These are phyloP conservation scores for Xylaria longipes DNA, from an alignment of 495 filamentous ascomycete genomes.

Conservation along the genomic window DNA sequence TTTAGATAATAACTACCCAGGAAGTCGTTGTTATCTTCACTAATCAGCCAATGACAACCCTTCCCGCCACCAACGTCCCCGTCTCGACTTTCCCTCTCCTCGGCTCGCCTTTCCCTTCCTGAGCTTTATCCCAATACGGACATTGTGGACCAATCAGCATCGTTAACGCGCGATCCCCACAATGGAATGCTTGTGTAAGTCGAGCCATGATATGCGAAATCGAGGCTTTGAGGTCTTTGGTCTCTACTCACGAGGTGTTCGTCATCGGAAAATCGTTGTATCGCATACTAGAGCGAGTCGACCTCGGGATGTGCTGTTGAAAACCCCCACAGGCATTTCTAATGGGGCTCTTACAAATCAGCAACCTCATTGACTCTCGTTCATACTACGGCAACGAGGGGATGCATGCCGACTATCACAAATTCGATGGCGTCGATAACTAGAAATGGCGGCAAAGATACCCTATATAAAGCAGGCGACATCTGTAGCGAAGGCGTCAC, in stretches of 20 bases:
- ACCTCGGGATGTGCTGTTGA: not conserved
- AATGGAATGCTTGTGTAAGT: not conserved
- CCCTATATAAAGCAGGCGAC: not conserved
- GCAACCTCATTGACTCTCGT: too few relatives aligned
- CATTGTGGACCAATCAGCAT: not conserved
- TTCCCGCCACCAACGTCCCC: conserved; percentile 11
- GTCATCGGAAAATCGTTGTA: not conserved
- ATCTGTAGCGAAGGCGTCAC: not conserved
- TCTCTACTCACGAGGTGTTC: not conserved
- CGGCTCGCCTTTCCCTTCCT: conserved; percentile 6
- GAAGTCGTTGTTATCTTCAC: not conserved
- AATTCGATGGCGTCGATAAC: not conserved
- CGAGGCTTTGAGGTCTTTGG: not conserved
- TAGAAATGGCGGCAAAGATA: not conserved
- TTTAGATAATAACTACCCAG: not conserved
- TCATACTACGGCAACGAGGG: not conserved
- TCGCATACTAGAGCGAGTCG: not conserved
- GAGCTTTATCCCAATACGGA: not conserved
- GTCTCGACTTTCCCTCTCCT: conserved; percentile 13
- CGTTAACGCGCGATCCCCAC: conserved; percentile 11
- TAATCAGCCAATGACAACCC: not conserved
- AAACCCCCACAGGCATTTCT: not conserved
- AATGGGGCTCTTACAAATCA: conserved; percentile 12
- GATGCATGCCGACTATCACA: not conserved
- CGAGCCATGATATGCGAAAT: not conserved